A percentile compares a stretch with the other conserved stretches of the same genome.
phyloP scores from a whole-genome alignment of 441 rosid genomes.

The Croton setiger region DNA sequence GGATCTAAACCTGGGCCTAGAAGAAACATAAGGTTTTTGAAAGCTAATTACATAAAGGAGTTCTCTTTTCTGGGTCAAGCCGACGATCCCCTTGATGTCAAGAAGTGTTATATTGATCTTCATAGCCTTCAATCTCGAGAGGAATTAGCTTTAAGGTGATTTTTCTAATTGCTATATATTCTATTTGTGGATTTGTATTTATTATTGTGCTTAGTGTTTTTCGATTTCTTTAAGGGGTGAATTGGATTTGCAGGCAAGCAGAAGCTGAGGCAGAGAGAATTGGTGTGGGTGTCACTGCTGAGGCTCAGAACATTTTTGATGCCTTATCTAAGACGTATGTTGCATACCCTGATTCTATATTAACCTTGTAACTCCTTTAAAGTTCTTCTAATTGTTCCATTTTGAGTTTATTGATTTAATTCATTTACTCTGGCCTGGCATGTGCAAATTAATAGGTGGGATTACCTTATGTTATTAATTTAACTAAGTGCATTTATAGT shows the following conservation, averaged over 20 bases:
- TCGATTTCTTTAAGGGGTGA: slow-evolving; percentile 4
- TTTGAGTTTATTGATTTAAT: neutral
- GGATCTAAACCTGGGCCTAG: slow-evolving; percentile 60
- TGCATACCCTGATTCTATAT: neutral
- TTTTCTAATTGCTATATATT: neutral
- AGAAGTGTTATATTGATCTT: slow-evolving; percentile 61
- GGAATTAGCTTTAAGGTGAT: slow-evolving; percentile 69
- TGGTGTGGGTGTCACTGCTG: slow-evolving; percentile 86
- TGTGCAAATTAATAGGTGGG: neutral
- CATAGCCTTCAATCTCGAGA: slow-evolving; percentile 60
- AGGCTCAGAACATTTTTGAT: slow-evolving; percentile 82
- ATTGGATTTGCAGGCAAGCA: slow-evolving; percentile 60
- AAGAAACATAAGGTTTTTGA: slow-evolving; percentile 71
- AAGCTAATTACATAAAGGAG: slow-evolving; percentile 67
- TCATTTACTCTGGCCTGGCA: neutral
- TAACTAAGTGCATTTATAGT: neutral
- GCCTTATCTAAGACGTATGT: slow-evolving; percentile 85
- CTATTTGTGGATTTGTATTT: neutral
- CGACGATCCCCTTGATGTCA: slow-evolving; percentile 67
- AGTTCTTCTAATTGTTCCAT: neutral
- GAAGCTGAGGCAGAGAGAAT: slow-evolving; percentile 82
- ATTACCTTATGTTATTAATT: neutral
- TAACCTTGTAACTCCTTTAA: neutral
- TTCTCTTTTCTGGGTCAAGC: slow-evolving; percentile 60
- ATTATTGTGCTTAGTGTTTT: neutral